phyloP scores from a whole-genome alignment of 495 filamentous ascomycete species.

The Daldinia loculata region DNA sequence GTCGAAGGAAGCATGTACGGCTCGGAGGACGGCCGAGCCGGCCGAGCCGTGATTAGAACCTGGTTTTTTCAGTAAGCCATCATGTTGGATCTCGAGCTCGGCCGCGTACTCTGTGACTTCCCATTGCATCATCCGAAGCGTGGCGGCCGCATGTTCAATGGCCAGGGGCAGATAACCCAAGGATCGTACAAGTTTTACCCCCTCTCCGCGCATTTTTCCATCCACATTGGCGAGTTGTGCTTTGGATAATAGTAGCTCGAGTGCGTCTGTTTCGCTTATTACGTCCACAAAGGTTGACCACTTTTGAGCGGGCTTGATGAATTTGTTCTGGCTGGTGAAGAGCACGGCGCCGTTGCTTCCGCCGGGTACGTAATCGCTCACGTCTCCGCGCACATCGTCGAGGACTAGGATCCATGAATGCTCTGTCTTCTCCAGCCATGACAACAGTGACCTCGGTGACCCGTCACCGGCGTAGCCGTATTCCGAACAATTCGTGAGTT shows the following conservation, averaged over 20 bases:
- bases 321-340: constrained; percentile 5
- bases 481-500: neutral
- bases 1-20: constrained; percentile 8
- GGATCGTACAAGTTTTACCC: neutral
- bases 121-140: neutral
- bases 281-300: neutral
- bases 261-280: neutral
- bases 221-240: neutral
- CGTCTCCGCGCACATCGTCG: constrained; percentile 6
- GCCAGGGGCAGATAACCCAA: neutral
- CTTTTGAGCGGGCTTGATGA: constrained; percentile 1
- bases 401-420: constrained; percentile 5
- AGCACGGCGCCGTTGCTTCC: constrained; percentile 1
- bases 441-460: neutral
- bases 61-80: constrained; percentile 2
- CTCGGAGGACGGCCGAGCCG: neutral
- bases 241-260: neutral
- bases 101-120: constrained; percentile 1
- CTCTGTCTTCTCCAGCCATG: constrained; percentile 1
- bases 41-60: neutral
- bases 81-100: neutral
- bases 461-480: constrained; percentile 3
- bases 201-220: neutral
- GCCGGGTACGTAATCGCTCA: neutral
- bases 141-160: neutral